Conservation (phyloP, 352 stramenopile species). For the Pythium periplocum region DNA sequence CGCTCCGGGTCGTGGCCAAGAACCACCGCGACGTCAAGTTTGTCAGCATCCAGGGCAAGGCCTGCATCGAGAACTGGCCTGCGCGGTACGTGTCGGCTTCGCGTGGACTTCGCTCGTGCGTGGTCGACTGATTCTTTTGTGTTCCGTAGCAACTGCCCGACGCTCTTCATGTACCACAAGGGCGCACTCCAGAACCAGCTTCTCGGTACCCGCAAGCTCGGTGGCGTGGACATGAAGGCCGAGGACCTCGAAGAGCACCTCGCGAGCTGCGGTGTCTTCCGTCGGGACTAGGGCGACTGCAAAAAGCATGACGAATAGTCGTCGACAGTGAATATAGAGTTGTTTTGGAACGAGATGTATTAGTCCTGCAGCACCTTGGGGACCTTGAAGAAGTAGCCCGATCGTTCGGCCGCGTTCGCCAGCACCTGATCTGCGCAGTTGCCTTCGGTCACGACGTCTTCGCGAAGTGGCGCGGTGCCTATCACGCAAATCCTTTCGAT, state of each 20-base stretch:
- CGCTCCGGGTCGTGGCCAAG: slow-evolving; percentile 75
- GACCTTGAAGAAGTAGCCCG: slow-evolving; percentile 84
- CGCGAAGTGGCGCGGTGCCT: slow-evolving; percentile 50
- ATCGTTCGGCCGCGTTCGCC: slow-evolving; percentile 67
- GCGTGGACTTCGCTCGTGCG: neutral
- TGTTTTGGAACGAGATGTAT: neutral
- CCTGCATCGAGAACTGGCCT: slow-evolving; percentile 92
- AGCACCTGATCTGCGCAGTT: slow-evolving; percentile 67
- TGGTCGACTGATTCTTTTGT: neutral
- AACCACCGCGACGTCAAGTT: slow-evolving; percentile 92
- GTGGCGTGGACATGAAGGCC: slow-evolving; percentile 82
- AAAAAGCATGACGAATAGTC: neutral
- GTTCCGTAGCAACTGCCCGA: slow-evolving; percentile 83
- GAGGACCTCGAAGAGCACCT: slow-evolving; percentile 89
- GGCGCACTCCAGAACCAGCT: slow-evolving; percentile 86
- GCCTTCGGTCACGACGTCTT: slow-evolving; percentile 75
- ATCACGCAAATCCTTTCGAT: neutral
- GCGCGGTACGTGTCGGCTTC: slow-evolving; percentile 24
- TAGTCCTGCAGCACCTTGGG: slow-evolving; percentile 82
- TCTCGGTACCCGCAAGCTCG: slow-evolving; percentile 84
- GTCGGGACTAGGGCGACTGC: slow-evolving; percentile 12
- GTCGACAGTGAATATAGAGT: neutral
- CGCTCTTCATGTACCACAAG: slow-evolving; percentile 92
- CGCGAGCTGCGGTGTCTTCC: slow-evolving; percentile 72
- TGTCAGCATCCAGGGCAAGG: slow-evolving; percentile 88